A percentile compares a stretch with the other conserved stretches of the same genome.
These are phyloP conservation scores for Coemansia sp. DNA, from an alignment of 192 early-diverging fungal genomes.

Conservation along the genomic window DNA sequence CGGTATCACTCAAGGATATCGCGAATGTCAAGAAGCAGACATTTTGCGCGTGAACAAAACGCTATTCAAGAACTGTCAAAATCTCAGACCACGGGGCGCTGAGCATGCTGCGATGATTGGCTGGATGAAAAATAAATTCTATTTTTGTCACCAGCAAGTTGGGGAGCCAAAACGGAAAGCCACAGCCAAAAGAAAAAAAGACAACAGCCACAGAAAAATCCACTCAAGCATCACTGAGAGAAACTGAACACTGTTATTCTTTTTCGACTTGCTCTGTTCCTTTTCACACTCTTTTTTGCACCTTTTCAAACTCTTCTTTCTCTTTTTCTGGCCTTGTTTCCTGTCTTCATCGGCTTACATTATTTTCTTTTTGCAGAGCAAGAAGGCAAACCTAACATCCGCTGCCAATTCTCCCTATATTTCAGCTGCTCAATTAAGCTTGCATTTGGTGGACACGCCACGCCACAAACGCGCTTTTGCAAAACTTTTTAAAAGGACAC, in stretches of 20 bases:
- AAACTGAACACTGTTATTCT: background rate
- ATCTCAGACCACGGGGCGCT: too few relatives aligned
- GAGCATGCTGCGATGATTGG: background rate
- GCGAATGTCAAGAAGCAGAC: too few relatives aligned
- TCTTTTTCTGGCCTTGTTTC: too few relatives aligned
- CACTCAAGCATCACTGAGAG: background rate
- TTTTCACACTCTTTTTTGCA: slow-evolving; percentile 8
- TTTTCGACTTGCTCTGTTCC: background rate
- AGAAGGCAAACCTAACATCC: background rate
- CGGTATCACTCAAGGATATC: too few relatives aligned
- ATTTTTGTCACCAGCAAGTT: slow-evolving; percentile 5
- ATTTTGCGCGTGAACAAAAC: background rate
- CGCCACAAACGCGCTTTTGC: background rate
- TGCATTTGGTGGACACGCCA: slow-evolving; percentile 4
- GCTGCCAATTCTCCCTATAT: background rate
- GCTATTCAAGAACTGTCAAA: too few relatives aligned
- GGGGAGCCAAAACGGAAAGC: background rate
- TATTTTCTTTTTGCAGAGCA: slow-evolving; percentile 8
- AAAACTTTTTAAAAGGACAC: background rate
- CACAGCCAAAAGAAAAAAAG: slow-evolving; percentile 2
- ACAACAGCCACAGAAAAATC: background rate
- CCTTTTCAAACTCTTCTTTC: background rate
- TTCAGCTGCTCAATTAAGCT: slow-evolving; percentile 1
- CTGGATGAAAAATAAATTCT: slow-evolving; percentile 5
- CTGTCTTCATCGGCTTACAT: background rate